Evolutionary conservation across 2,329 filamentous ascomycete genomes (phyloP), one percentile per base, ranked within the genome.

Genomic region (Phoma sp.): DNA sequence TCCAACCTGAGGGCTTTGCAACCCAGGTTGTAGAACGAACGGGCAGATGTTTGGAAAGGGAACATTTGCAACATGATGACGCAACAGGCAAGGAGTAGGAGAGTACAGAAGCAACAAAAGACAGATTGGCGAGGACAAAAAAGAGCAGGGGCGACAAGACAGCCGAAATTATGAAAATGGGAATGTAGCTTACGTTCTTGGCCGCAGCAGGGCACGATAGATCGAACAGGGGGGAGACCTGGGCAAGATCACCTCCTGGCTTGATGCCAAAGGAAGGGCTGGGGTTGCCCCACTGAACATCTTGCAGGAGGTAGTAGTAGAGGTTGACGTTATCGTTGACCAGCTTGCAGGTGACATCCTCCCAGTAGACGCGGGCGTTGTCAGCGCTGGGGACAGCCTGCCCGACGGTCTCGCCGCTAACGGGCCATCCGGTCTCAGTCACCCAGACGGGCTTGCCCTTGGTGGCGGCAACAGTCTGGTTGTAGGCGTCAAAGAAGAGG

Each of bases 391-490:
- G 81, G 9, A 88, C 81, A 33, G 85, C 90, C 52, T 69, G 61
- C 60, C 86, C 87, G 57, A 83, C 77, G 1, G 78, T 81, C 60
- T 83, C 77, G 50, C 92, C 92, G 66, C 81, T 86, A 47, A 92
- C 86, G 42, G 92, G 92, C 86, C 90, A 95, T 61, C 92, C 92
- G 14, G 91, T 95, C 82, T 96, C 92, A 23, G 92, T 95, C 59
- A 96, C 57, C 90, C 90, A 95, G 64, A 96, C 84, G 15, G 84
- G 80, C 82, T 92, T 93, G 69, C 84, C 84, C 29, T 81, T 78
- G 29, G 84, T 81, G 37, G 80, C 87, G 14, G 71, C 76, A 58
- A 83, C 74, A 28, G 89, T 90, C 54, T 82, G 80, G 42, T 81
- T 76, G 32, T 89, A 80, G 14, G 91, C 87, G 12, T 83, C 80